Base-by-base conservation (phyloP, 83 land plant species). In the Thuja plicata region DNA sequence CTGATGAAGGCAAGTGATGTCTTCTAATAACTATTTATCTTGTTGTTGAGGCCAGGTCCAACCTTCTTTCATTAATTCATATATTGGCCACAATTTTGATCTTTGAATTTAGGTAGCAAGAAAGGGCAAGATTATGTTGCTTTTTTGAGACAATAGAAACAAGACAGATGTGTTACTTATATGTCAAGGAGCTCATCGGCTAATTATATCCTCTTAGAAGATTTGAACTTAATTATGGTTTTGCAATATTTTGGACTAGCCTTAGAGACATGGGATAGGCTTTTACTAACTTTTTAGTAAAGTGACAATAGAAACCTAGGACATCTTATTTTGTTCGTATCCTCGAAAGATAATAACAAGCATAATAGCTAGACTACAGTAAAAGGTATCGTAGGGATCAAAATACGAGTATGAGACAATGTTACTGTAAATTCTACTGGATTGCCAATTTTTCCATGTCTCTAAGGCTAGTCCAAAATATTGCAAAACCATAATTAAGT, bases 1-100 rank as follows among this genome's bases (percentile, higher is more conserved):
- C 90, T 98, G 41, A 95, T 98, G 94, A 98, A 97, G 97, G 99
- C 97, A 84, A 52, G 19, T 88, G 11, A 24, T 82, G 73, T 30
- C 27, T 84, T 74, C 6, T 85, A 8, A 37, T 41, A 38, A 71
- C 38, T 74, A 74, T 74, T 32, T 32, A 34, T 74, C 78, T 74
- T 74, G 37, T 10, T 34, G 12, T 74, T 15, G 37, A 34, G 37
- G 78, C 37, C 37, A 34, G 78, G 37, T 34, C 78, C 76, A 71
- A 12, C 13, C 15, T 71, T 24, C 76, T 30, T 71, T 13, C 13
- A 8, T 62, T 74, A 2, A 30, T 32, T 73, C 11, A 35, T 7
- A 32, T 32, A 8, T 32, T 9, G 77, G 16, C 13, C 34, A 74
- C 34, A 74, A 32, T 32, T 32, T 74, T 74, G 54, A 12, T 24